These are phyloP conservation scores for Rhododendron vialii DNA, from an alignment of 148 eudicot species.

Conservation along the genomic window DNA sequence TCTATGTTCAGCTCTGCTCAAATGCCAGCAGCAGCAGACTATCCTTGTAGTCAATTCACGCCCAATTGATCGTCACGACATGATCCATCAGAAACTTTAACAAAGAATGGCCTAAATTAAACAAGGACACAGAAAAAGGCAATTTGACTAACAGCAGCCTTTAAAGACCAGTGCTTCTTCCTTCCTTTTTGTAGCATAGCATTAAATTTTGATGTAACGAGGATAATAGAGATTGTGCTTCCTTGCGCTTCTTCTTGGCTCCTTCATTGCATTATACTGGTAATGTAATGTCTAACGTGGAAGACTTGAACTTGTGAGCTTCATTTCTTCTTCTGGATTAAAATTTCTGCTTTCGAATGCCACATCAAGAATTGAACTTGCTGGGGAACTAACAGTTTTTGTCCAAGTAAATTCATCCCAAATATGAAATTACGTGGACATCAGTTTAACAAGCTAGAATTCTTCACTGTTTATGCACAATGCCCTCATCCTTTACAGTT, in stretches of 20 bases:
- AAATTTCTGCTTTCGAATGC: not conserved
- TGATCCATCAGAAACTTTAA: not conserved
- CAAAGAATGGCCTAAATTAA: not conserved
- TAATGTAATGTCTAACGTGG: not conserved
- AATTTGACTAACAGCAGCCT: not conserved
- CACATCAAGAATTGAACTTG: not conserved
- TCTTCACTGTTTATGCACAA: not conserved
- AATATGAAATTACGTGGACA: not conserved
- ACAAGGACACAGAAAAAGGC: not conserved
- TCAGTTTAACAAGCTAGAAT: not conserved
- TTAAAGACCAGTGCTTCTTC: conserved; percentile 57
- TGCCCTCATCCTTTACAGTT: not conserved
- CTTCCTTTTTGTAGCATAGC: conserved; percentile 54
- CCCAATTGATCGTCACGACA: not conserved
- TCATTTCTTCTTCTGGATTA: not conserved
- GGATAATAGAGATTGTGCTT: conserved; percentile 32
- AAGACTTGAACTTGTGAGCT: not conserved
- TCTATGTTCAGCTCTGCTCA: not conserved
- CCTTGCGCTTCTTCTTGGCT: not conserved
- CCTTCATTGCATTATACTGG: not conserved
- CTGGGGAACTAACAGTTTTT: not conserved
- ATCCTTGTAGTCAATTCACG: not conserved
- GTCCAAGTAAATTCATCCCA: not conserved
- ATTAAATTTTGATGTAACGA: conserved; percentile 50
- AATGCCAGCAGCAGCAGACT: not conserved